phyloP scores from a whole-genome alignment of 75 land plant genomes.

The Cupressus sempervirens region DNA sequence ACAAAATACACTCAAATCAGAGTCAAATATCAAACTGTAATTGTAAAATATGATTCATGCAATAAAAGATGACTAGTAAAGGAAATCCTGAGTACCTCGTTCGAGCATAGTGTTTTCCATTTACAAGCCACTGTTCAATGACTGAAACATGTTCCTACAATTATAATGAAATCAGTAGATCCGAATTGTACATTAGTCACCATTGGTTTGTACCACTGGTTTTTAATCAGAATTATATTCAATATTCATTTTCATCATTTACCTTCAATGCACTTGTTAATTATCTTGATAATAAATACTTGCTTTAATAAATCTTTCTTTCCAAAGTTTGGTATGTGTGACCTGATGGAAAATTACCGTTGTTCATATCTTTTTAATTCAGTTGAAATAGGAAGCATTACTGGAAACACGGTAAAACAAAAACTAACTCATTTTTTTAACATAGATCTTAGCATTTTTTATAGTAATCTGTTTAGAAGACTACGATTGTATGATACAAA shows the following conservation, averaged over 20 bases:
- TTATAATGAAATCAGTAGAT: neutral
- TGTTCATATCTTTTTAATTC: neutral
- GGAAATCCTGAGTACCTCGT: slow-evolving; percentile 58
- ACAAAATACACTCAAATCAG: neutral
- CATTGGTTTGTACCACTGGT: neutral
- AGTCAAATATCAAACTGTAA: neutral
- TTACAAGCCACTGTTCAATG: slow-evolving; percentile 85
- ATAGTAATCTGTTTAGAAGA: neutral
- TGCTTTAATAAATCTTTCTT: neutral
- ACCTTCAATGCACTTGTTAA: neutral
- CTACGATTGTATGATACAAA: neutral
- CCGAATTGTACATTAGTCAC: neutral
- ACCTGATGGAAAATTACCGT: neutral
- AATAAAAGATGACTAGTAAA: neutral
- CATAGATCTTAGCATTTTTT: neutral
- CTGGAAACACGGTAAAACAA: neutral
- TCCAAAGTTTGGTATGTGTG: neutral
- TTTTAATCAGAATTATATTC: neutral
- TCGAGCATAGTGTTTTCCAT: slow-evolving; percentile 84
- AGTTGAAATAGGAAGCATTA: neutral
- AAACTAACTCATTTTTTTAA: neutral
- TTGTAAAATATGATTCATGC: slow-evolving; percentile 5
- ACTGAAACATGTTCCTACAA: slow-evolving; percentile 80
- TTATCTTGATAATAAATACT: neutral
- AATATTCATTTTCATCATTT: neutral